Evolutionary conservation across 345 rosid species (phyloP).

Genomic region (Brassica juncea): DNA sequence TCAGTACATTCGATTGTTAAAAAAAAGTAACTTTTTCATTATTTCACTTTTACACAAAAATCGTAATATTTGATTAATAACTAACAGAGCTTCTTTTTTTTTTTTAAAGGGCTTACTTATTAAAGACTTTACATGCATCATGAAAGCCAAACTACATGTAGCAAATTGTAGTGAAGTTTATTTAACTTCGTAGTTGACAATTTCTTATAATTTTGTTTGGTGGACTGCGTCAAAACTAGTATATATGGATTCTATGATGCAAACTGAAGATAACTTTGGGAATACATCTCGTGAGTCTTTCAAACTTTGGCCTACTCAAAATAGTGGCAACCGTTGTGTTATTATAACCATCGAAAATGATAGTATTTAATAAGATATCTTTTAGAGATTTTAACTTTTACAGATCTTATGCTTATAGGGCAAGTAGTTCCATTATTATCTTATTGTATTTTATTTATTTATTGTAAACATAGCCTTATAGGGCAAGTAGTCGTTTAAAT

Average conservation of each 20-base stretch:
- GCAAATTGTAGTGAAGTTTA: not conserved
- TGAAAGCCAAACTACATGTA: not conserved
- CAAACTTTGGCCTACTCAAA: constrained; percentile 15
- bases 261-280: not conserved
- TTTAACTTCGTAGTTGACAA: not conserved
- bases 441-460: not conserved
- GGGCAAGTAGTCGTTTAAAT: constrained; percentile 16
- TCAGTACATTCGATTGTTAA: too few relatives aligned
- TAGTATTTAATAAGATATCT: not conserved
- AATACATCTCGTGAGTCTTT: constrained; percentile 4
- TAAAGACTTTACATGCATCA: not conserved
- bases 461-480: constrained; percentile 22
- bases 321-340: not conserved
- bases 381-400: constrained; percentile 17
- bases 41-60: not conserved
- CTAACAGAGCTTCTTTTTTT: too few relatives aligned
- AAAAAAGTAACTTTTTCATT: not conserved
- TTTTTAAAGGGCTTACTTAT: not conserved
- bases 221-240: constrained; percentile 5
- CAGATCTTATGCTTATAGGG: constrained; percentile 14
- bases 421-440: constrained; percentile 20
- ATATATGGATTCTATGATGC: not conserved
- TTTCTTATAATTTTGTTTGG: not conserved
- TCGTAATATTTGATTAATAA: not conserved
- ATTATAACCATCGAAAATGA: not conserved